Percentiles rank a stretch among this genome's conserved stretches.
Evolutionary conservation across 305 asterid species (phyloP).

Genomic region (Rubia peregrina): DNA sequence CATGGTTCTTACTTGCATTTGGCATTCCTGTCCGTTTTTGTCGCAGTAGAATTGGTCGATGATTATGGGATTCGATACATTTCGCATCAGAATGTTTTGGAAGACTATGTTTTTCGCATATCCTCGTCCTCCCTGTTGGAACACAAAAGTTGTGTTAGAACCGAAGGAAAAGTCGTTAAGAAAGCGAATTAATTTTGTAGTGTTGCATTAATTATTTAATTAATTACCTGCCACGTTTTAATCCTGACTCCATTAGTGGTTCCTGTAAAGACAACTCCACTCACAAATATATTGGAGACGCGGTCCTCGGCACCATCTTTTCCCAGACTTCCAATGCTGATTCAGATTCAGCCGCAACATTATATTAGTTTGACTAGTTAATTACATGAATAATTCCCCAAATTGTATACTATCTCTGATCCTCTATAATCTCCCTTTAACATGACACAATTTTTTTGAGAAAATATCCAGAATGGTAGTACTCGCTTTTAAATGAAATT

Average conservation of each 20-base stretch:
- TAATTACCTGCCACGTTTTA: conserved; percentile 89
- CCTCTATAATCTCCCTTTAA: too few relatives aligned
- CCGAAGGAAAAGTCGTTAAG: neutral
- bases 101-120: conserved; percentile 58
- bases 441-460: too few relatives aligned
- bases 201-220: neutral
- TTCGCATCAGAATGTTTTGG: conserved; percentile 52
- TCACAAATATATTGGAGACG: conserved; percentile 60
- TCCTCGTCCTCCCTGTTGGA: conserved; percentile 82
- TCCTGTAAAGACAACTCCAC: conserved; percentile 46
- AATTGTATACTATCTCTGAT: too few relatives aligned
- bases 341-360: conserved; percentile 4
- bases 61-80: conserved; percentile 78
- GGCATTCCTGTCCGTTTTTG: conserved; percentile 36
- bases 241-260: conserved; percentile 89
- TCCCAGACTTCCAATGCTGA: conserved; percentile 95
- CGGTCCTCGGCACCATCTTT: conserved; percentile 44
- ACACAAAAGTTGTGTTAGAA: neutral
- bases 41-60: conserved; percentile 82
- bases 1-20: conserved; percentile 37
- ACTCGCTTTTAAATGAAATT: too few relatives aligned
- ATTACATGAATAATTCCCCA: too few relatives aligned
- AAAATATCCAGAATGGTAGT: too few relatives aligned
- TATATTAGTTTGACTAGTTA: neutral
- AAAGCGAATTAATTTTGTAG: too few relatives aligned